Base-by-base conservation (phyloP, 1,284 basidiomycete species). In the Naganishia sp. region DNA sequence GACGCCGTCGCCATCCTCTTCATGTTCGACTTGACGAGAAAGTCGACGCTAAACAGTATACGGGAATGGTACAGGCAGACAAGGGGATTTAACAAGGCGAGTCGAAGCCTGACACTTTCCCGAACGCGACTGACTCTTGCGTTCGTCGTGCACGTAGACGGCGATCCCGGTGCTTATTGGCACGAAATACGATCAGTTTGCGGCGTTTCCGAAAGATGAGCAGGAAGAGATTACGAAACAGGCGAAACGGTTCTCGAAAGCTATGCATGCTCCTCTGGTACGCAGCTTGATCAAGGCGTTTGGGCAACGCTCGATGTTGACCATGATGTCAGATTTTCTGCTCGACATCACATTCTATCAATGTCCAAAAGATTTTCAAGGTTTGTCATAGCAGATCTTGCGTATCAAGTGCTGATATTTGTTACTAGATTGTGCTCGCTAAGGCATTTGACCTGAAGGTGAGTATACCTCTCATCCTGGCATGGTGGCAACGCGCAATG, bases 21-120 rank as follows among this genome's bases (percentile, higher is more conserved):
- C 87, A 98, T 98, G 95, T 99, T 99, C 78, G 95, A 99, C 82
- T 85, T 99, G 55, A 92, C 92, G 65, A 87, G 95, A 73, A 98
- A 98, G 81, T 92, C 90, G 61, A 99, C 95, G 47, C 81, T 99
- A 70, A 98, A 98, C 81, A 94, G 90, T 66, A 92, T 99, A 74
- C 98, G 98, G 81, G 95, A 98, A 80, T 98, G 95, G 95, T 98
- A 98, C 84, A 85, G 95, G 74, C 95, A 98, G 83, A 94, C 94
- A 52, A 84, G 95, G 71, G 95, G 95, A 9, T 98, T 98, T 82
- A 98, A 98, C 83, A 98, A 96, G 85, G 93, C 91, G 66, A 56
- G 85, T 80, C 2, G n/a, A 28, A 6, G 13, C 35, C 2, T 2
- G 7, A 39, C 35, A 4, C 7, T 21, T 21, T 50, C 25, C 28